These are phyloP conservation scores for Podospora sp. DNA, from an alignment of 495 filamentous ascomycete genomes.

Conservation along the genomic window DNA sequence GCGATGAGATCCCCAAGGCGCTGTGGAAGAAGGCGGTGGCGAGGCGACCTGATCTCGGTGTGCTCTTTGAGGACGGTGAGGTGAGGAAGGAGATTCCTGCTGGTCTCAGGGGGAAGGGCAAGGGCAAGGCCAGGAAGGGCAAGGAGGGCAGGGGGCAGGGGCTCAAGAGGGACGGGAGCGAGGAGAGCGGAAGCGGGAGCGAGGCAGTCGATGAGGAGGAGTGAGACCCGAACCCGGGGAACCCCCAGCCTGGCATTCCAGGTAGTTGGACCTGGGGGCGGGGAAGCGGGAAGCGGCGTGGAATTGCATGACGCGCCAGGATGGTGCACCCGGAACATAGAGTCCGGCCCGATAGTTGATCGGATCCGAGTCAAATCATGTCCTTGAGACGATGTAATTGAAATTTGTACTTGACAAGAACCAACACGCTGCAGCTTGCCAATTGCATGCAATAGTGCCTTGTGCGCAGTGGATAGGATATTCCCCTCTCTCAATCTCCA, in stretches of 20 bases:
- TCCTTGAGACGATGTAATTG: background rate
- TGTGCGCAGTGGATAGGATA: background rate
- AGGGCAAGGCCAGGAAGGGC: conserved; percentile 43
- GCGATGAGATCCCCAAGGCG: conserved; percentile 36
- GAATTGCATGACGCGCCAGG: no score
- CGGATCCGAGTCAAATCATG: background rate
- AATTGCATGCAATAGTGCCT: background rate
- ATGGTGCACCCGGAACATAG: background rate
- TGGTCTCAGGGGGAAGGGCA: conserved; percentile 45
- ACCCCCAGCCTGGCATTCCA: conserved; percentile 3
- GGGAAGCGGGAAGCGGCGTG: no score
- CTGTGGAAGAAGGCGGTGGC: conserved; percentile 43
- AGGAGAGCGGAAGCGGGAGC: conserved; percentile 31
- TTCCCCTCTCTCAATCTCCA: background rate
- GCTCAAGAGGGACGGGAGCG: conserved; percentile 34
- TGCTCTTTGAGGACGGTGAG: conserved; percentile 40
- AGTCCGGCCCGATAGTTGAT: background rate
- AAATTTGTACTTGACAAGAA: conserved; percentile 2
- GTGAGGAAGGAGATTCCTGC: conserved; percentile 49
- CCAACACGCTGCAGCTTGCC: background rate
- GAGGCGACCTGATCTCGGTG: conserved; percentile 37
- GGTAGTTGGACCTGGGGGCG: no score
- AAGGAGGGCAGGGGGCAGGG: conserved; percentile 36
- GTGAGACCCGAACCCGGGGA: no score
- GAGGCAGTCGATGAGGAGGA: conserved; percentile 19